These are phyloP conservation scores for Plectranthus barbatus DNA, from an alignment of 257 asterid species.

Conservation along the genomic window DNA sequence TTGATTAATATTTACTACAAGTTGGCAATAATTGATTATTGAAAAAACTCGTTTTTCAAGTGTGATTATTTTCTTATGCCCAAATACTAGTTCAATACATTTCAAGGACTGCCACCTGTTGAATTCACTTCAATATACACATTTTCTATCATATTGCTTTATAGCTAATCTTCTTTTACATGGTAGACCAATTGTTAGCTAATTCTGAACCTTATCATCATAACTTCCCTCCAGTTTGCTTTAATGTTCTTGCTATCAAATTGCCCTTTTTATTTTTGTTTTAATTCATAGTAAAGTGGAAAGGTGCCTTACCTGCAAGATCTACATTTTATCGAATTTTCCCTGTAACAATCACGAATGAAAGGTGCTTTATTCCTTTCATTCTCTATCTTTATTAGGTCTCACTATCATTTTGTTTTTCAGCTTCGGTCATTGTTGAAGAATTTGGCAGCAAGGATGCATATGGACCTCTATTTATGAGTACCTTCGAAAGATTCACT, in stretches of 20 bases:
- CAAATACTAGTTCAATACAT: not conserved
- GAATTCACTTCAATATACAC: not conserved
- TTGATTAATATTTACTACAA: constrained; percentile 6
- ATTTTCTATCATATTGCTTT: constrained; percentile 1
- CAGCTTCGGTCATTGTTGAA: constrained; percentile 76
- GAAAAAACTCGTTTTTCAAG: not conserved
- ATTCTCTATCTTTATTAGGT: constrained; percentile 1
- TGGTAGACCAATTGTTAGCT: not conserved
- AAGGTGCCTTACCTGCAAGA: not conserved
- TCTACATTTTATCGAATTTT: not conserved
- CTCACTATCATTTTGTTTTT: constrained; percentile 24
- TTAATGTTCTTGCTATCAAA: not conserved
- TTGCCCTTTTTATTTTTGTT: not conserved
- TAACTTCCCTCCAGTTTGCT: not conserved
- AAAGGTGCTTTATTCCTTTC: not conserved
- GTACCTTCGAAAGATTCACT: constrained; percentile 66
- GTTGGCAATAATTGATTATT: not conserved
- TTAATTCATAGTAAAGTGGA: not conserved
- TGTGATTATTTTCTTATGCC: not conserved
- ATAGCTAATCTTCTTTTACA: not conserved
- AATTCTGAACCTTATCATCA: constrained; percentile 3
- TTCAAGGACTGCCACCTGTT: constrained; percentile 3
- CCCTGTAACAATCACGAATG: too few relatives aligned
- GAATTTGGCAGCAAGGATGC: constrained; percentile 78
- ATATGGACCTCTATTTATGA: constrained; percentile 63